Conservation (phyloP, 2,329 filamentous ascomycete species). For the Verticillium nonalfalfae region DNA sequence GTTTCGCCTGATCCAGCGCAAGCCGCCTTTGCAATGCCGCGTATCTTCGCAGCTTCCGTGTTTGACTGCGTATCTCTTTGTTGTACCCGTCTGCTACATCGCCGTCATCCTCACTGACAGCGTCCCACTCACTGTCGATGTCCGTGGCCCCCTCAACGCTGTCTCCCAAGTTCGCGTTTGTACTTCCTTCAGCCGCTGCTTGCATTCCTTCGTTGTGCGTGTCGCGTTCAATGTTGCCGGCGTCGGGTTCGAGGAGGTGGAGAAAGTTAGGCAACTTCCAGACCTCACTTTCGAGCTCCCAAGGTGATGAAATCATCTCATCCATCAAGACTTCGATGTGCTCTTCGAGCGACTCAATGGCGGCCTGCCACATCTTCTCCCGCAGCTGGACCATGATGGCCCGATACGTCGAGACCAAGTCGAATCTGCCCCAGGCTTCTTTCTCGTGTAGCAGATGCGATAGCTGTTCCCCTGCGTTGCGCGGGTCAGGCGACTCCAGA, state of each 20-base stretch:
- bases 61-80: background rate
- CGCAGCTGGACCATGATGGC: constrained; percentile 1
- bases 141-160: background rate
- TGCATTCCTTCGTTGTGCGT: background rate
- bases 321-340: background rate
- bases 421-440: background rate
- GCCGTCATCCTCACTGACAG: background rate
- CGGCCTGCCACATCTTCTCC: constrained; percentile 2
- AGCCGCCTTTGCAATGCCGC: no score
- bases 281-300: background rate
- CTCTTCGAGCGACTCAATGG: constrained; percentile 2
- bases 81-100: background rate
- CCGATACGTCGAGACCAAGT: background rate
- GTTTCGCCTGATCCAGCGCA: no score
- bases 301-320: constrained; percentile 2
- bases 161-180: background rate
- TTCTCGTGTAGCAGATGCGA: background rate
- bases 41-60: background rate
- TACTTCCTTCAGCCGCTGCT: background rate
- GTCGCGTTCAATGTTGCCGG: no score
- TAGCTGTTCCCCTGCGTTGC: background rate
- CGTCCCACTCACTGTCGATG: background rate
- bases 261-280: background rate
- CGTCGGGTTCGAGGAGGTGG: no score
- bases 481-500: background rate